Percentiles rank a stretch among this genome's conserved stretches.
Evolutionary conservation across 2,329 filamentous ascomycete species (phyloP).

Genomic region (Macrophomina tecta): DNA sequence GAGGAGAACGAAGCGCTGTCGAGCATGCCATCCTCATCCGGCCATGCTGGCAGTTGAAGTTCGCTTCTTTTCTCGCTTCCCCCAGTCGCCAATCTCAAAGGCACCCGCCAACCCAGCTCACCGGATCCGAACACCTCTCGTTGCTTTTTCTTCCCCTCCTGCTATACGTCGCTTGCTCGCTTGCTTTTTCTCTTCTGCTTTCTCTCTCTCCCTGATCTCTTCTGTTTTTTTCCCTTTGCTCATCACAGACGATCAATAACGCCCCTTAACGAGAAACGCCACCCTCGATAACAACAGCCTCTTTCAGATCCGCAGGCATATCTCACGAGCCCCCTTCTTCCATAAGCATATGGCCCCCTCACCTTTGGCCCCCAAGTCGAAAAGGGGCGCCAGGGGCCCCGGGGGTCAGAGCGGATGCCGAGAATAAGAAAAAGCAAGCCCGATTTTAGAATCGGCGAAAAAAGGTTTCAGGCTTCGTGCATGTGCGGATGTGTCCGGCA

Average conservation of each 20-base stretch:
- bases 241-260: neutral
- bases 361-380: neutral
- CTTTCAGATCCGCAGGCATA: conserved; percentile 10
- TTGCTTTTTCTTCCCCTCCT: neutral
- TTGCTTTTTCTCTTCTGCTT: neutral
- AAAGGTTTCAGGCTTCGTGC: conserved; percentile 1
- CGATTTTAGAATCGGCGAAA: neutral
- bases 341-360: conserved; percentile 13
- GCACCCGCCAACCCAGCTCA: neutral
- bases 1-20: neutral
- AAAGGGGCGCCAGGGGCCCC: neutral
- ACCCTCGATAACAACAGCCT: conserved; percentile 18
- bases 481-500: neutral
- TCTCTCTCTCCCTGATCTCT: neutral
- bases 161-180: neutral
- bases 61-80: neutral
- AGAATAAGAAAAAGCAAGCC: conserved; percentile 1
- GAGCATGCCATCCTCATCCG: neutral
- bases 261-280: neutral
- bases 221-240: neutral
- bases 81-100: neutral
- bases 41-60: neutral
- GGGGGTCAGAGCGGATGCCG: neutral
- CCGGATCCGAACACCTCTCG: neutral
- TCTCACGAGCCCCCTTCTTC: conserved; percentile 18